Evolutionary conservation across 2,329 filamentous ascomycete genomes (phyloP), one percentile per base, ranked within the genome.

Genomic region (Xylariaceae sp.): DNA sequence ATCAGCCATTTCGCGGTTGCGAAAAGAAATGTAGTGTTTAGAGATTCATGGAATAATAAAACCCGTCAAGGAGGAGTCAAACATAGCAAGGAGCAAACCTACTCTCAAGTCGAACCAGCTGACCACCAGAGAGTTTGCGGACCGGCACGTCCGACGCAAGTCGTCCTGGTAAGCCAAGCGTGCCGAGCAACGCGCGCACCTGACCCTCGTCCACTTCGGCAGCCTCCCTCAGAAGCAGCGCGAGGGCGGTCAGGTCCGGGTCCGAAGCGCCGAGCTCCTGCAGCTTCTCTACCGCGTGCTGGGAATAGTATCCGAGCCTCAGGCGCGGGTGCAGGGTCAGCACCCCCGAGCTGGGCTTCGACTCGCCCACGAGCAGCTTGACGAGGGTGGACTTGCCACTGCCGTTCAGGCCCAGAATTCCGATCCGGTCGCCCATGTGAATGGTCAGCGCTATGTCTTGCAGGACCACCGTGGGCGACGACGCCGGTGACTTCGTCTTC

Each of bases 351-450:
- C 74, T 76, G 0, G 83, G 79, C 5, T 66, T 67, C 2, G 71
- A 60, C 11, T 71, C 69, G 1, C 74, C 77, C n/a, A 81, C 78
- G 2, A 90, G 71, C 3, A 90, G 64, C 33, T 76, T 80, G 41
- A 90, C 70, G 8, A 94, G 67, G 0, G 87, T 92, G 2, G 85
- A 87, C 60, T 94, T 94, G 2, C 88, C 88, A 1, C 78, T 76
- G 1, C 87, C 88, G 57, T 94, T 94, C 30, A 92, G 68, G 0
- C 87, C 88, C 16, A 87, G 69, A 28, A 94, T 71, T 0, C 85
- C 87, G 16, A 90, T 68, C 1, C 86, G 74, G 47, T 88, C 83
- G 8, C 85, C 83, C 57, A 79, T 76, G 42, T 85, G 75, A 9
- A 94, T 73, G 0, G 81, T 81, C 9, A 94, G 62, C 34, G 72